Evolutionary conservation across 192 early-diverging fungal species (phyloP).

Genomic region (Gryganskiella cystojenkinii): DNA sequence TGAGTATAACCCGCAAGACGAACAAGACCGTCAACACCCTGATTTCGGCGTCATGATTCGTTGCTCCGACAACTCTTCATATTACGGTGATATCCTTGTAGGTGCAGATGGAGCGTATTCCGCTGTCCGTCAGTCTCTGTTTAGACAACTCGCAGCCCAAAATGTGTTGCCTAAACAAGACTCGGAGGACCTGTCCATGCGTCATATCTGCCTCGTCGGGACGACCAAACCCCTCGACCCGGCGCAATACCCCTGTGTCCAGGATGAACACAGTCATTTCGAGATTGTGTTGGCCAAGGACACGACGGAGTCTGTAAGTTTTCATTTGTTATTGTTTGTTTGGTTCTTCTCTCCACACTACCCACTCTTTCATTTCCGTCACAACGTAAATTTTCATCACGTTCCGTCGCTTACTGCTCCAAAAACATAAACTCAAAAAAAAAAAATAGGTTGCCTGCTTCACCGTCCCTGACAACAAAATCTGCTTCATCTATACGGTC

Average conservation of each 20-base stretch:
- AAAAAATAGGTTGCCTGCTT: constrained; percentile 28
- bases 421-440: background rate
- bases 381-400: background rate
- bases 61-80: constrained; percentile 24
- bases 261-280: constrained; percentile 14
- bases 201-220: constrained; percentile 26
- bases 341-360: background rate
- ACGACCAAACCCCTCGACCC: constrained; percentile 14
- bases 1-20: background rate
- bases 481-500: constrained; percentile 29
- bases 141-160: constrained; percentile 1
- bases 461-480: constrained; percentile 36
- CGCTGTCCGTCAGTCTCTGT: constrained; percentile 27
- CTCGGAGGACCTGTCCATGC: constrained; percentile 18
- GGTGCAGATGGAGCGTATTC: constrained; percentile 32
- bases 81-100: constrained; percentile 25
- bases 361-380: background rate
- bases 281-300: constrained; percentile 34
- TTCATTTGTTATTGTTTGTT: background rate
- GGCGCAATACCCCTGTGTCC: background rate
- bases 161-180: constrained; percentile 18
- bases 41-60: constrained; percentile 22
- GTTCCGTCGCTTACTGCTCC: background rate
- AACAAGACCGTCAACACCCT: background rate
- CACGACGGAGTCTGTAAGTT: constrained; percentile 33